These are phyloP conservation scores for Pythium phragmiticola DNA, from an alignment of 352 stramenopile genomes.

Conservation along the genomic window DNA sequence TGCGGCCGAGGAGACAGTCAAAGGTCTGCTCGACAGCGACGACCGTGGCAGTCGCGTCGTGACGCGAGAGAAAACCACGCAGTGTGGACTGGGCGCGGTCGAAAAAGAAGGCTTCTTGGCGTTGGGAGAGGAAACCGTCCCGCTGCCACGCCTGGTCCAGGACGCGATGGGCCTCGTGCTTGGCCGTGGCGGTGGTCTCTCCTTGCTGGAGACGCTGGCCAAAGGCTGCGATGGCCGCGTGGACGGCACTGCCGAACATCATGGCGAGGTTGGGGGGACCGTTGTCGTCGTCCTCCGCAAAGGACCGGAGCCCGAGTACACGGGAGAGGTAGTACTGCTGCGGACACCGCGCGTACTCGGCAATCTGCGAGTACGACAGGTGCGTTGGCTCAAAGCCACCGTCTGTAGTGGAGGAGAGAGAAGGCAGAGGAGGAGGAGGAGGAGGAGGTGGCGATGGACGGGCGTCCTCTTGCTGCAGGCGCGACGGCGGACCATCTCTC, in stretches of 20 bases:
- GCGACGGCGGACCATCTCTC: not conserved
- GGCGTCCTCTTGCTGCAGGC: no score
- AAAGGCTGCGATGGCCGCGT: constrained; percentile 71
- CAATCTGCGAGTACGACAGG: constrained; percentile 82
- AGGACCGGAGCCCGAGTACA: constrained; percentile 25
- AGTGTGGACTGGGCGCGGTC: constrained; percentile 40
- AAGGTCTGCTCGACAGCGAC: constrained; percentile 67
- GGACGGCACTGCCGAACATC: constrained; percentile 71
- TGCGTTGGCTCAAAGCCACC: constrained; percentile 46
- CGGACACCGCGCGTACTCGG: constrained; percentile 76
- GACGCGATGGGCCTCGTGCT: not conserved
- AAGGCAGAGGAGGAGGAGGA: not conserved
- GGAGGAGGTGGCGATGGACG: not conserved
- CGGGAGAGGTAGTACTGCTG: constrained; percentile 79
- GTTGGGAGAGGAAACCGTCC: constrained; percentile 18
- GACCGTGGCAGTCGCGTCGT: constrained; percentile 30
- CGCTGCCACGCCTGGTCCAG: constrained; percentile 14
- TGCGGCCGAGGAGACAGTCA: constrained; percentile 42
- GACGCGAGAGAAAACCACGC: constrained; percentile 40
- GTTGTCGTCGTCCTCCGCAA: constrained; percentile 39
- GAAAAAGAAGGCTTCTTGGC: constrained; percentile 35
- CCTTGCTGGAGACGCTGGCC: constrained; percentile 14
- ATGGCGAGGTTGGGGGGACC: constrained; percentile 43
- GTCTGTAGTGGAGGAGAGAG: not conserved
- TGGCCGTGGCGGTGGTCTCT: not conserved